Conservation (phyloP, 306 rosid species). For the Lablab purpureus region DNA sequence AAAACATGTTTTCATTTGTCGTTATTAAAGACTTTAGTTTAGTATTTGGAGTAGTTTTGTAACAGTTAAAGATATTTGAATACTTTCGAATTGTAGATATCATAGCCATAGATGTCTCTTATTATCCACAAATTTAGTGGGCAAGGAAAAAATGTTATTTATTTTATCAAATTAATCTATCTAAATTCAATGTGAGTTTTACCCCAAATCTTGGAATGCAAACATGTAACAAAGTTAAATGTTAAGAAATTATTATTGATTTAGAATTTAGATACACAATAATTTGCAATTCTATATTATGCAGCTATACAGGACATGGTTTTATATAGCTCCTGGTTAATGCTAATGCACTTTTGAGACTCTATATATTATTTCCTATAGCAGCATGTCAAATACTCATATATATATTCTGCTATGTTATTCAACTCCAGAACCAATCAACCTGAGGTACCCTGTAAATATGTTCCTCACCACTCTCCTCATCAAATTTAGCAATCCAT, state of each 20-base stretch:
- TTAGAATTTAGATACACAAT: neutral
- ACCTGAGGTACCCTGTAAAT: conserved; percentile 58
- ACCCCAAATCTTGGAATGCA: conserved; percentile 6
- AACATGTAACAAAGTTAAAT: too few relatives aligned
- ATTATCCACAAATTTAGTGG: too few relatives aligned
- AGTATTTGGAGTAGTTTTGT: too few relatives aligned
- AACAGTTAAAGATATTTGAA: too few relatives aligned
- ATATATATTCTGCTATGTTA: neutral
- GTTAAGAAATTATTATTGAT: neutral
- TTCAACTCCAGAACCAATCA: conserved; percentile 24
- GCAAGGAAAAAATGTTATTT: too few relatives aligned
- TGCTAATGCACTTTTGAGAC: neutral
- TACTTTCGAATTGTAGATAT: too few relatives aligned
- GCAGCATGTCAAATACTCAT: neutral
- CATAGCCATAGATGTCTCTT: too few relatives aligned
- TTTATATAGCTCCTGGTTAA: neutral
- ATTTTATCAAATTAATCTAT: too few relatives aligned
- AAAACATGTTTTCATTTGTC: too few relatives aligned
- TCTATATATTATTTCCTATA: neutral
- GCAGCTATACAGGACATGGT: neutral
- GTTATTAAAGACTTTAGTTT: too few relatives aligned
- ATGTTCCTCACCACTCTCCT: conserved; percentile 78
- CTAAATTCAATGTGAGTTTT: neutral
- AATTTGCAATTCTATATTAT: neutral
- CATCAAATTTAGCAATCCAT: conserved; percentile 69